Conservation (phyloP, 768 basidiomycete genomes). For the Boletus rufocinnamomeus region DNA sequence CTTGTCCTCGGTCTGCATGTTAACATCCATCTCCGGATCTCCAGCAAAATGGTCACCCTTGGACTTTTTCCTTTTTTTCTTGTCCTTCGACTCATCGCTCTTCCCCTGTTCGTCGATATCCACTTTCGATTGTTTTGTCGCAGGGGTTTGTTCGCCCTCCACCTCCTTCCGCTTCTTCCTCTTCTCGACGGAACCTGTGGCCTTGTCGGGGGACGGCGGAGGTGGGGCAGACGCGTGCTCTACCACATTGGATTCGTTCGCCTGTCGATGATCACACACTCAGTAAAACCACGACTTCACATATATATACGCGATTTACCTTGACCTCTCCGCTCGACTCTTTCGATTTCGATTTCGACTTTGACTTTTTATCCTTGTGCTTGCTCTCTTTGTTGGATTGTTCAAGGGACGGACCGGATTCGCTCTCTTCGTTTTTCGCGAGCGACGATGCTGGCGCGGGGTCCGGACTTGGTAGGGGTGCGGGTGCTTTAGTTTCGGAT, state of each 20-base stretch:
- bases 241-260: background rate
- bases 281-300: conserved; percentile 8
- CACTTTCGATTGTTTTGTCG: background rate
- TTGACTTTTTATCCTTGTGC: conserved; percentile 20
- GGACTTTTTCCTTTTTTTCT: conserved; percentile 24
- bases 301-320: conserved; percentile 18
- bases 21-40: conserved; percentile 1
- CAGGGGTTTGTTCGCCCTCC: background rate
- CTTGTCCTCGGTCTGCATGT: background rate
- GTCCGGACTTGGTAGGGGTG: background rate
- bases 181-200: background rate
- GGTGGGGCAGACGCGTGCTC: background rate
- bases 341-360: conserved; percentile 17
- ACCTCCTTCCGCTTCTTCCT: conserved; percentile 22
- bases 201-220: conserved; percentile 1
- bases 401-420: background rate
- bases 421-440: conserved; percentile 5
- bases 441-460: background rate
- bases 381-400: conserved; percentile 25
- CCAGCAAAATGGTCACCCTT: conserved; percentile 10
- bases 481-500: background rate
- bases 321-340: conserved; percentile 1
- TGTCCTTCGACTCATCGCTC: conserved; percentile 10
- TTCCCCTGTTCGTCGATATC: conserved; percentile 1
- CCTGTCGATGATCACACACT: conserved; percentile 10